Conservation (phyloP, 768 basidiomycete species). For the Hebeloma cylindrosporum region DNA sequence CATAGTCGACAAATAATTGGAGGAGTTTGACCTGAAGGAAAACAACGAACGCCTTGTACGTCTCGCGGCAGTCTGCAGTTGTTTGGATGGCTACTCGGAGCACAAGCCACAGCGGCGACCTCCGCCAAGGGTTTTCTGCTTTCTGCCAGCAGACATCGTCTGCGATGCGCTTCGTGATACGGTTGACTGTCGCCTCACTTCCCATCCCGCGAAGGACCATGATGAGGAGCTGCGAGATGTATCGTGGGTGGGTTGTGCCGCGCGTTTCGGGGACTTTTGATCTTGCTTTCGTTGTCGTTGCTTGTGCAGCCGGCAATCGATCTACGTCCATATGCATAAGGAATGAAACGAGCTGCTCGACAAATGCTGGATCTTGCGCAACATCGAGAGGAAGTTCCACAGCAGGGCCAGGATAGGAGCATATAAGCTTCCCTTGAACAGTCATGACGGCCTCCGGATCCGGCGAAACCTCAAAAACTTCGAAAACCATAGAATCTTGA, state of each 20-base stretch:
- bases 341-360: constrained; percentile 36
- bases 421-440: constrained; percentile 41
- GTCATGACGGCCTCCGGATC: constrained; percentile 34
- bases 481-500: constrained; percentile 33
- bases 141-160: constrained; percentile 48
- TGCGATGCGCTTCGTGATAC: constrained; percentile 42
- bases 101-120: constrained; percentile 51
- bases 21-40: constrained; percentile 37
- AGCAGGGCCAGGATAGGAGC: constrained; percentile 48
- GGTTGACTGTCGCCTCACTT: constrained; percentile 23
- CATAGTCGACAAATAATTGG: constrained; percentile 15
- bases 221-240: constrained; percentile 48
- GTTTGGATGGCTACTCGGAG: constrained; percentile 47
- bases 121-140: constrained; percentile 44
- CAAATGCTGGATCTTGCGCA: constrained; percentile 31
- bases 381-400: constrained; percentile 32
- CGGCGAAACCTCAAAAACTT: constrained; percentile 48
- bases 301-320: constrained; percentile 30
- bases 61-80: constrained; percentile 22
- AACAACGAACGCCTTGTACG: constrained; percentile 51
- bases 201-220: constrained; percentile 46
- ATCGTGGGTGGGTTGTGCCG: constrained; percentile 43
- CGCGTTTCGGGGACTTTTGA: constrained; percentile 36
- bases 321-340: constrained; percentile 38
- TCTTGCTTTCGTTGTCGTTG: constrained; percentile 38